These are phyloP conservation scores for Fragaria nilgerrensis DNA, from an alignment of 306 rosid species.

Conservation along the genomic window DNA sequence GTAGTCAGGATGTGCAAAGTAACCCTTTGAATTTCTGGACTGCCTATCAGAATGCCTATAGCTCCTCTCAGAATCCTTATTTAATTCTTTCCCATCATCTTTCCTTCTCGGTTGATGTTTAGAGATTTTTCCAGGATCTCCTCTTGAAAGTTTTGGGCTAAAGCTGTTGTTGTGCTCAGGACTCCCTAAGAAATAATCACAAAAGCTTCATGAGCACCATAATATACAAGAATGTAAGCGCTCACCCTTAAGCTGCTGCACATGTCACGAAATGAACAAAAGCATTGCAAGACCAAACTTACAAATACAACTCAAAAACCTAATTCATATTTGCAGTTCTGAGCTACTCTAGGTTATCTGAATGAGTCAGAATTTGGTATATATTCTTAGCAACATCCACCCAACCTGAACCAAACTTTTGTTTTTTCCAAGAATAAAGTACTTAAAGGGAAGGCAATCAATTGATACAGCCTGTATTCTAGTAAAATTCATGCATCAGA, in stretches of 20 bases:
- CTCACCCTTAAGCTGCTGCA: neutral
- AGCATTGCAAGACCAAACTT: neutral
- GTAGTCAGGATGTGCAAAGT: constrained; percentile 52
- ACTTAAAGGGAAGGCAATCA: neutral
- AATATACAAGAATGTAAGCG: neutral
- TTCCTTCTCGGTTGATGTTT: constrained; percentile 48
- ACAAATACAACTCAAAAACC: neutral
- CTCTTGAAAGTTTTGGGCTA: constrained; percentile 50
- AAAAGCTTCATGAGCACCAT: constrained; percentile 22
- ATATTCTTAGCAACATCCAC: neutral
- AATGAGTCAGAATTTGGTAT: neutral
- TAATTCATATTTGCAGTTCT: neutral
- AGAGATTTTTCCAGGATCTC: constrained; percentile 42
- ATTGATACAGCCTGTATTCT: neutral
- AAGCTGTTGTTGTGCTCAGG: constrained; percentile 47
- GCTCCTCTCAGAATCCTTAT: constrained; percentile 49
- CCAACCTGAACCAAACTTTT: neutral
- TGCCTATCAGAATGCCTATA: constrained; percentile 60
- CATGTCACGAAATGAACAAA: neutral
- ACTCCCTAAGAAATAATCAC: constrained; percentile 46
- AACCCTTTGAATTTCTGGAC: constrained; percentile 56
- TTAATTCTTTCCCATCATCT: constrained; percentile 52
- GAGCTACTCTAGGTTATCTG: neutral
- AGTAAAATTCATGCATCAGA: neutral
- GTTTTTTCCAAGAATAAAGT: neutral